A percentile compares a stretch with the other conserved stretches of the same genome.
phyloP scores from a whole-genome alignment of 805 yeast species.

The Yamadazyma tumulicola region DNA sequence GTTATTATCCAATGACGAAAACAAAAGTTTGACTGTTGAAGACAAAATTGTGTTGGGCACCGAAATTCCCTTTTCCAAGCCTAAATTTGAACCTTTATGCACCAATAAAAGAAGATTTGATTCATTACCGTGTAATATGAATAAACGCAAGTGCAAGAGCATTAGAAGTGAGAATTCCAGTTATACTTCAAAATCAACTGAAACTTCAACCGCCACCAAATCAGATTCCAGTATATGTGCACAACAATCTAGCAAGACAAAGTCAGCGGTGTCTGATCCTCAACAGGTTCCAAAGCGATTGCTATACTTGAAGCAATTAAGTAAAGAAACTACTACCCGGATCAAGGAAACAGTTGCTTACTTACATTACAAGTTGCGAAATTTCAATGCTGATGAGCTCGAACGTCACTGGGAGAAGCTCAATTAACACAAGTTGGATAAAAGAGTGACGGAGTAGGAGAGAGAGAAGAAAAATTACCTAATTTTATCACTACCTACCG shows the following conservation, averaged over 20 bases:
- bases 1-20: not conserved
- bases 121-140: too few relatives aligned
- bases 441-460: too few relatives aligned
- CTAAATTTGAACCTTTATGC: too few relatives aligned
- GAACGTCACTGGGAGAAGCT: too few relatives aligned
- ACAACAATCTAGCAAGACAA: too few relatives aligned
- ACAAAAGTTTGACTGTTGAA: not conserved
- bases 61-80: not conserved
- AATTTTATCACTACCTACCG: not conserved
- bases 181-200: slow-evolving; percentile 1
- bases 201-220: not conserved
- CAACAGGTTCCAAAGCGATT: not conserved
- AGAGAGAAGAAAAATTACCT: not conserved
- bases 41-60: slow-evolving; percentile 3
- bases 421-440: too few relatives aligned
- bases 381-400: too few relatives aligned
- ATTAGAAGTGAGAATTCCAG: not conserved
- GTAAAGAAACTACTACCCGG: slow-evolving; percentile 9
- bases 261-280: not conserved
- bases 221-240: not conserved
- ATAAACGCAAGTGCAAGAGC: not conserved
- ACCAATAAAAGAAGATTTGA: not conserved
- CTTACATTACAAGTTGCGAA: slow-evolving; percentile 16
- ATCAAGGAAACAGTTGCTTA: slow-evolving; percentile 19
- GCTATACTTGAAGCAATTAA: slow-evolving; percentile 1